These are phyloP conservation scores for Lasiosphaeris hirsuta DNA, from an alignment of 495 filamentous ascomycete genomes.

Conservation along the genomic window DNA sequence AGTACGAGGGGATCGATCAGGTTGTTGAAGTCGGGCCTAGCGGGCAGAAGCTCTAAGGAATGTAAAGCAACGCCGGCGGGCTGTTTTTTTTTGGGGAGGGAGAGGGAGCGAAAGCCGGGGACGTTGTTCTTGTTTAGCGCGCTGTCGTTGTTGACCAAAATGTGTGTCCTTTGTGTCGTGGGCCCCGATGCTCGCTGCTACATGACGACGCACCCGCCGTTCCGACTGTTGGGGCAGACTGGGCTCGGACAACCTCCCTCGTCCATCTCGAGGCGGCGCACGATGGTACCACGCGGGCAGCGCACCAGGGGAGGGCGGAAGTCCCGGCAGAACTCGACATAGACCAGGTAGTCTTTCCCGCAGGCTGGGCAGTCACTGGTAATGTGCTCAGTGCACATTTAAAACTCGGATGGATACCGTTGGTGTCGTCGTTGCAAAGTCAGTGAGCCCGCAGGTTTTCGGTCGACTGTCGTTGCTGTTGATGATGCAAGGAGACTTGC, in stretches of 20 bases:
- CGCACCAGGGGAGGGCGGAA: constrained; percentile 42
- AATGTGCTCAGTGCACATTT: constrained; percentile 51
- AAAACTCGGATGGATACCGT: constrained; percentile 13
- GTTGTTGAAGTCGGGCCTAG: constrained; percentile 69
- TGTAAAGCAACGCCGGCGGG: neutral
- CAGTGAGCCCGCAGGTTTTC: no score
- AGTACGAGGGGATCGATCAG: constrained; percentile 87
- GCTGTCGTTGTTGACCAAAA: constrained; percentile 4
- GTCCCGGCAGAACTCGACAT: constrained; percentile 46
- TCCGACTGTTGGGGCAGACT: constrained; percentile 48
- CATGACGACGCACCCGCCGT: constrained; percentile 45
- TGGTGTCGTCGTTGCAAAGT: no score
- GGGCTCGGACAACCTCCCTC: constrained; percentile 48
- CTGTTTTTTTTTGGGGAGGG: no score
- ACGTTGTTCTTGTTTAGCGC: neutral
- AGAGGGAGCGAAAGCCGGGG: no score
- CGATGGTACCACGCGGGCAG: constrained; percentile 38
- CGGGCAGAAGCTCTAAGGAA: constrained; percentile 54
- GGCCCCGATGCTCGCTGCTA: constrained; percentile 17
- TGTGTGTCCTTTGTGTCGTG: neutral
- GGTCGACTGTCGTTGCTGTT: no score
- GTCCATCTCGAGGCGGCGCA: constrained; percentile 39
- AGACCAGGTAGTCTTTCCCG: constrained; percentile 50
- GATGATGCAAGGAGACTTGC: neutral
- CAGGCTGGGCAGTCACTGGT: constrained; percentile 49